Evolutionary conservation across 1,284 basidiomycete species (phyloP).

Genomic region (Bondarzewia mesenterica): DNA sequence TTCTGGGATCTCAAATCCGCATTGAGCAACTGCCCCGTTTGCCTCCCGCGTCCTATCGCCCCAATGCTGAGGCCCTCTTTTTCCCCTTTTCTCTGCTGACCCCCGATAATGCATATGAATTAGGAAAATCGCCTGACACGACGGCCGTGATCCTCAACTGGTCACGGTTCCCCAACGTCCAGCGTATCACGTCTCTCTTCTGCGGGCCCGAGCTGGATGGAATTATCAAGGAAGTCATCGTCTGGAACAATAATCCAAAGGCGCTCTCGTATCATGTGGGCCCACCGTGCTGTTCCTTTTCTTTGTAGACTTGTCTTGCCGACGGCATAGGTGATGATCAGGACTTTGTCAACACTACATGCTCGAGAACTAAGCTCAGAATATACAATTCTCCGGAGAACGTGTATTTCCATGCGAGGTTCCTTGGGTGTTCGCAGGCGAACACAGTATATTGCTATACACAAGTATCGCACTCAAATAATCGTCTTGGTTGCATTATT

Average conservation of each 20-base stretch:
- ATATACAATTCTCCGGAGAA: constrained; percentile 55
- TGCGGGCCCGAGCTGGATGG: constrained; percentile 41
- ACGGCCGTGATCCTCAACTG: constrained; percentile 60
- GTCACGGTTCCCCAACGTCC: constrained; percentile 54
- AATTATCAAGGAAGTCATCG: constrained; percentile 39
- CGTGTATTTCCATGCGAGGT: constrained; percentile 58
- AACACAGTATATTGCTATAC: constrained; percentile 52
- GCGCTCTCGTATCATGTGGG: constrained; percentile 1
- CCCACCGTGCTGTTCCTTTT: constrained; percentile 3
- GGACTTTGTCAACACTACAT: constrained; percentile 40
- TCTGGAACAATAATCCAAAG: constrained; percentile 60
- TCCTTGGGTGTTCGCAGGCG: constrained; percentile 46
- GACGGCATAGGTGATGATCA: too few species aligned
- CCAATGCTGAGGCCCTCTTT: constrained; percentile 6
- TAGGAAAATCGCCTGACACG: constrained; percentile 21
- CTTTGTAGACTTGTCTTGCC: background rate
- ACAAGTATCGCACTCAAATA: constrained; percentile 33
- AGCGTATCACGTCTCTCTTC: constrained; percentile 42
- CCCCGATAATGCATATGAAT: background rate
- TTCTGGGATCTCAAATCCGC: background rate
- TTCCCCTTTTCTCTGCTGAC: background rate
- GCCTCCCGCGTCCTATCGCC: constrained; percentile 14
- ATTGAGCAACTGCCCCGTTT: constrained; percentile 1
- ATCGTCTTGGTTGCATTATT: constrained; percentile 1
- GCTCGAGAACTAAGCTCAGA: constrained; percentile 34